phyloP scores from a whole-genome alignment of 1,284 basidiomycete genomes.

The Pyrrhoderma lamaoense region DNA sequence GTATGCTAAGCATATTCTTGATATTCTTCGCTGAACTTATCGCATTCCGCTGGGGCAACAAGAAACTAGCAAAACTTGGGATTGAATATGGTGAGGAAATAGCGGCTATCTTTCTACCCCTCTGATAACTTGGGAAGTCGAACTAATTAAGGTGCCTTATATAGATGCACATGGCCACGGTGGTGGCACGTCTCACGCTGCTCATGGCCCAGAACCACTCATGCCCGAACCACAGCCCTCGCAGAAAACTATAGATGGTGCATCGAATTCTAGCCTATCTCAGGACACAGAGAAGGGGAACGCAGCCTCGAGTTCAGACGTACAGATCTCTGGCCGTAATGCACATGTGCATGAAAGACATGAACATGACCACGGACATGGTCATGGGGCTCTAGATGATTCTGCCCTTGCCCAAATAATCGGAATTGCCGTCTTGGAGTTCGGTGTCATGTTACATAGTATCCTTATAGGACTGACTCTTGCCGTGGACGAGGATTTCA shows the following conservation, averaged over 20 bases:
- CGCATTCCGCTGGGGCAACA: constrained; percentile 75
- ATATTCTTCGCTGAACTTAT: constrained; percentile 84
- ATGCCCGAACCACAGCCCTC: constrained; percentile 18
- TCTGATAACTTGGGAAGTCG: neutral
- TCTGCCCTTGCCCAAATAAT: constrained; percentile 68
- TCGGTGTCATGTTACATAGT: constrained; percentile 89
- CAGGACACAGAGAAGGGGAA: constrained; percentile 18
- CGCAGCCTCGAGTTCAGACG: neutral
- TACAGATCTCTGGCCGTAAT: constrained; percentile 5
- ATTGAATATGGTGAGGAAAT: constrained; percentile 41
- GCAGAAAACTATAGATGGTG: no score
- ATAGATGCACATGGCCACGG: constrained; percentile 63
- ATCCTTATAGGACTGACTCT: constrained; percentile 92
- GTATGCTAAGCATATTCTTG: constrained; percentile 70
- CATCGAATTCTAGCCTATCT: constrained; percentile 15
- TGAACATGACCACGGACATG: constrained; percentile 19
- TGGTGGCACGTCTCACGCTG: constrained; percentile 51
- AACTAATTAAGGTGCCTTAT: neutral
- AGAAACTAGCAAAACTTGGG: constrained; percentile 51
- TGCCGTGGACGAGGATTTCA: constrained; percentile 78
- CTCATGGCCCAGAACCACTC: constrained; percentile 56
- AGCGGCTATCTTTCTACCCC: neutral
- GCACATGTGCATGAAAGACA: neutral
- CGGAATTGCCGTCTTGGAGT: constrained; percentile 82
- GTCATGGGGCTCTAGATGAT: constrained; percentile 28